Evolutionary conservation across 352 stramenopile species (phyloP).

Genomic region (Stramenopiles sp.): DNA sequence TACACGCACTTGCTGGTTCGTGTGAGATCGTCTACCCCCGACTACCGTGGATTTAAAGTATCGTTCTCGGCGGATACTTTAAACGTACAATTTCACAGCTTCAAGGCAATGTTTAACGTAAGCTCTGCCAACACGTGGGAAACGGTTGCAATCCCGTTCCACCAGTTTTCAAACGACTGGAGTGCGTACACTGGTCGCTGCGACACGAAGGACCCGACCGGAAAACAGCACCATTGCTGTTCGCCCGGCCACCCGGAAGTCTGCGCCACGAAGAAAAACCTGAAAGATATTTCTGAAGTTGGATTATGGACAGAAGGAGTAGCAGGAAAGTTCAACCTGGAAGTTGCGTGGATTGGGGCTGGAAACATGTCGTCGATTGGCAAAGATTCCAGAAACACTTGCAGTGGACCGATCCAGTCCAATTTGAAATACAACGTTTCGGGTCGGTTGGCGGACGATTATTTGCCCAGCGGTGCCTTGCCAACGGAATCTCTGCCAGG

Average conservation of each 20-base stretch:
- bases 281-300: slow-evolving; percentile 23
- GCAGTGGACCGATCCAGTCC: slow-evolving; percentile 10
- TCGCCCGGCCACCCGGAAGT: too few species aligned
- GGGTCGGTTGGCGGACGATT: slow-evolving; percentile 11
- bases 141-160: slow-evolving; percentile 22
- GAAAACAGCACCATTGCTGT: slow-evolving; percentile 21
- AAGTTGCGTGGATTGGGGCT: slow-evolving; percentile 23
- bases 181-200: slow-evolving; percentile 25
- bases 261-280: slow-evolving; percentile 20
- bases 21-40: slow-evolving; percentile 16
- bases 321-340: slow-evolving; percentile 21
- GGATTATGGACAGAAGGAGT: slow-evolving; percentile 28
- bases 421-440: slow-evolving; percentile 19
- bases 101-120: slow-evolving; percentile 20
- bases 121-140: slow-evolving; percentile 8
- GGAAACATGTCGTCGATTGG: too few species aligned
- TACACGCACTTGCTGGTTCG: slow-evolving; percentile 16
- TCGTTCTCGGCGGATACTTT: slow-evolving; percentile 18
- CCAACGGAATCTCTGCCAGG: slow-evolving; percentile 19
- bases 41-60: slow-evolving; percentile 20
- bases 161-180: slow-evolving; percentile 25
- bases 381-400: not conserved
- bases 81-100: slow-evolving; percentile 17
- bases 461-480: slow-evolving; percentile 13
- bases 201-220: slow-evolving; percentile 19